Conservation (phyloP, 768 basidiomycete genomes). For the Macrolepiota fuliginosa region DNA sequence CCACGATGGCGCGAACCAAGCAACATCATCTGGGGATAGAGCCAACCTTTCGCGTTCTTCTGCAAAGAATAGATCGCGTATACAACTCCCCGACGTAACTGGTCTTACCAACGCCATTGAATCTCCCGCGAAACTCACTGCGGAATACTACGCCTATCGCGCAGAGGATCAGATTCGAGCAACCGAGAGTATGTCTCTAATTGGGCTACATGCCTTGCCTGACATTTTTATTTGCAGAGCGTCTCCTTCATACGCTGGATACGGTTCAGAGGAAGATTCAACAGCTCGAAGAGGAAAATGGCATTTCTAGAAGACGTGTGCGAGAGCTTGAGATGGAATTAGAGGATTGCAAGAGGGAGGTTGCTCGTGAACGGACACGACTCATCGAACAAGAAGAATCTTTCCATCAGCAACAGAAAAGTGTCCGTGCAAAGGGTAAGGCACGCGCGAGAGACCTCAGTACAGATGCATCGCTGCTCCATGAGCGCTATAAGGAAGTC, state of each 20-base stretch:
- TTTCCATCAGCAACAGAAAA: slow-evolving; percentile 33
- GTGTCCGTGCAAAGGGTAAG: slow-evolving; percentile 35
- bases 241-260: slow-evolving; percentile 58
- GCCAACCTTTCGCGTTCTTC: slow-evolving; percentile 1
- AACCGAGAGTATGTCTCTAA: slow-evolving; percentile 52
- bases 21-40: slow-evolving; percentile 15
- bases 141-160: slow-evolving; percentile 49
- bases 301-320: slow-evolving; percentile 78
- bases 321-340: slow-evolving; percentile 85
- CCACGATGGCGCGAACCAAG: slow-evolving; percentile 27
- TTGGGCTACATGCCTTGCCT: neutral
- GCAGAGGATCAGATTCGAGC: slow-evolving; percentile 50
- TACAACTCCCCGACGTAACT: slow-evolving; percentile 80
- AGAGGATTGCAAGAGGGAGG: slow-evolving; percentile 80
- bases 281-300: slow-evolving; percentile 78
- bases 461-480: slow-evolving; percentile 36
- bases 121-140: slow-evolving; percentile 60
- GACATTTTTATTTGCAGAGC: slow-evolving; percentile 37
- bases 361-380: slow-evolving; percentile 64
- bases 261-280: slow-evolving; percentile 66
- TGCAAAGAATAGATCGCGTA: slow-evolving; percentile 26
- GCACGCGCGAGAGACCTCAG: slow-evolving; percentile 27
- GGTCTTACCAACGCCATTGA: slow-evolving; percentile 78
- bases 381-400: slow-evolving; percentile 56
- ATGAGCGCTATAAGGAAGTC: slow-evolving; percentile 65